Conservation (phyloP, 208 protist species). For the Endotrypanum monterogeii region DNA sequence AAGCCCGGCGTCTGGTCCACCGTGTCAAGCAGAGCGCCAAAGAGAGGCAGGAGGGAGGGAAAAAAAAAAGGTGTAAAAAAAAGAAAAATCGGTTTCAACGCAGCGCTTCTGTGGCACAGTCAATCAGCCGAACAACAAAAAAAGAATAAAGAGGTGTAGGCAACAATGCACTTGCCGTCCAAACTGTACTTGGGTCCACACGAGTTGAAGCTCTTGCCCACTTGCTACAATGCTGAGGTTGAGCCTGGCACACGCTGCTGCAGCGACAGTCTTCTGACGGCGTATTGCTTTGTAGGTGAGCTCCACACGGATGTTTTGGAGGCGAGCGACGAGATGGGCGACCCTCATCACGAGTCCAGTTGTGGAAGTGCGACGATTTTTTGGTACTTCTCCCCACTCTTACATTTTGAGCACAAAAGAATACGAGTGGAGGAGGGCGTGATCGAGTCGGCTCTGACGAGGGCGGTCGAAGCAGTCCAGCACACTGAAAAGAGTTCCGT, state of each 20-base stretch:
- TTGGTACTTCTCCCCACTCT: conserved; percentile 78
- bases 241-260: conserved; percentile 11
- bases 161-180: conserved; percentile 19
- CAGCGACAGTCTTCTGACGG: conserved; percentile 36
- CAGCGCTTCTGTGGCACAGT: not conserved
- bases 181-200: conserved; percentile 17
- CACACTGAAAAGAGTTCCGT: conserved; percentile 3
- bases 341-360: not conserved
- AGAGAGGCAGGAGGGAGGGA: no score
- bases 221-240: conserved; percentile 10
- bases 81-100: not conserved
- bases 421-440: conserved; percentile 72
- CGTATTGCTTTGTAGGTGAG: conserved; percentile 69
- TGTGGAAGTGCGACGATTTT: not conserved
- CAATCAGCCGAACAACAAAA: no score
- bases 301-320: conserved; percentile 3
- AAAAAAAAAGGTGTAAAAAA: no score
- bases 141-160: no score
- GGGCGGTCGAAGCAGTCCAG: conserved; percentile 6
- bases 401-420: conserved; percentile 63
- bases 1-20: no score
- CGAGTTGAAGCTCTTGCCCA: conserved; percentile 16
- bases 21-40: not conserved
- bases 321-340: not conserved
- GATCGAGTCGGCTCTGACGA: conserved; percentile 32